Evolutionary conservation across 2,329 filamentous ascomycete genomes (phyloP).

Genomic region (Plectosphaerella cucumerina): DNA sequence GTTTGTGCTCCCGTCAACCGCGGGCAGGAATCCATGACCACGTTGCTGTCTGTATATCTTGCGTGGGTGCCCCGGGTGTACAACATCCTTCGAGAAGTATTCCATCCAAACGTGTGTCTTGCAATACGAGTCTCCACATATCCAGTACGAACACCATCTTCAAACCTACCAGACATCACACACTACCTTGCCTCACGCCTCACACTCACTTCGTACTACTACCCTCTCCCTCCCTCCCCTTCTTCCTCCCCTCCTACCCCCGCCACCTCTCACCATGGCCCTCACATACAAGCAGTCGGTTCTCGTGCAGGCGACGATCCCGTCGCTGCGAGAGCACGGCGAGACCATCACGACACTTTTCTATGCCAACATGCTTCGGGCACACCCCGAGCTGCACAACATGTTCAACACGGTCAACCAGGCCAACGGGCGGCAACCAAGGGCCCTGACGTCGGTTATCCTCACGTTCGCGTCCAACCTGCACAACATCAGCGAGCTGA

Average conservation of each 20-base stretch:
- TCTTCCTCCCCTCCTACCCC: background rate
- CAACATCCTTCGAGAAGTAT: too few species aligned
- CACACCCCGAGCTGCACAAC: constrained; percentile 62
- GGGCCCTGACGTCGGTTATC: constrained; percentile 33
- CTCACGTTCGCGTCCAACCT: constrained; percentile 70
- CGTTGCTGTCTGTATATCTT: too few species aligned
- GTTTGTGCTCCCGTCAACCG: too few species aligned
- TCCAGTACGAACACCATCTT: too few species aligned
- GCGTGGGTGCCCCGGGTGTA: too few species aligned
- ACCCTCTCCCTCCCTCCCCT: background rate
- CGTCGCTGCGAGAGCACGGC: constrained; percentile 64
- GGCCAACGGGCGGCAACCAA: constrained; percentile 16
- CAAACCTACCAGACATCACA: too few species aligned
- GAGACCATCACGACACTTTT: constrained; percentile 66
- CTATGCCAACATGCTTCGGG: constrained; percentile 64
- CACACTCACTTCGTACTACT: too few species aligned
- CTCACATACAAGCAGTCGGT: constrained; percentile 53
- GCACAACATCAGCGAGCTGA: constrained; percentile 53
- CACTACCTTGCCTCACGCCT: too few species aligned
- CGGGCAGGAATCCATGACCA: too few species aligned
- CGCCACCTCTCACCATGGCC: constrained; percentile 19
- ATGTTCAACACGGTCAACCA: constrained; percentile 55
- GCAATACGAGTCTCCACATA: too few species aligned
- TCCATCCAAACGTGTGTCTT: too few species aligned
- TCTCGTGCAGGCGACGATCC: constrained; percentile 67